These are phyloP conservation scores for Primulina eburnea DNA, from an alignment of 257 asterid genomes.

Conservation along the genomic window DNA sequence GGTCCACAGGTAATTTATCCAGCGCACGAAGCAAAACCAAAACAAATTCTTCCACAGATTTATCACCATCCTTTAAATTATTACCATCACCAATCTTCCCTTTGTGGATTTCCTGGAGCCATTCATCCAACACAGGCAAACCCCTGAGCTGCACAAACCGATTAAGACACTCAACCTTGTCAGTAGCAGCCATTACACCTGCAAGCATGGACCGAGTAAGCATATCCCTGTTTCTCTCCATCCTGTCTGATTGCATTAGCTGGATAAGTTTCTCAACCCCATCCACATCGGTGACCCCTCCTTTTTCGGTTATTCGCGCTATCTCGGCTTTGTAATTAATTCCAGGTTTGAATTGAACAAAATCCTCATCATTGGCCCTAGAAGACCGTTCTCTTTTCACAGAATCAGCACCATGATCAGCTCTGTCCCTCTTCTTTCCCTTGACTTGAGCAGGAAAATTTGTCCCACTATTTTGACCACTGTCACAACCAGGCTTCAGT, in stretches of 20 bases:
- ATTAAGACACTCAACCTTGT: slow-evolving; percentile 50
- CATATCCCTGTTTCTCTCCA: slow-evolving; percentile 40
- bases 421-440: slow-evolving; percentile 51
- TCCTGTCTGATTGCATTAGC: slow-evolving; percentile 38
- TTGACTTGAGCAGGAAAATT: slow-evolving; percentile 37
- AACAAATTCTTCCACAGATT: slow-evolving; percentile 47
- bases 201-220: slow-evolving; percentile 40
- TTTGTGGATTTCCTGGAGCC: slow-evolving; percentile 59
- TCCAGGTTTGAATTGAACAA: slow-evolving; percentile 24
- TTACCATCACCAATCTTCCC: slow-evolving; percentile 36
- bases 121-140: slow-evolving; percentile 49
- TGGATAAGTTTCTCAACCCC: slow-evolving; percentile 48
- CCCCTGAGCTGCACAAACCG: slow-evolving; percentile 53
- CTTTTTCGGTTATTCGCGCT: slow-evolving; percentile 37
- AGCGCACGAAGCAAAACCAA: slow-evolving; percentile 56
- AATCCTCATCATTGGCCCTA: slow-evolving; percentile 35
- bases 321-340: slow-evolving; percentile 36
- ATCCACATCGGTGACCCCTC: slow-evolving; percentile 37
- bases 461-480: slow-evolving; percentile 29
- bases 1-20: slow-evolving; percentile 57
- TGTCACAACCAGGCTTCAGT: slow-evolving; percentile 35
- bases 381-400: slow-evolving; percentile 34
- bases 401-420: slow-evolving; percentile 34
- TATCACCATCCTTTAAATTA: slow-evolving; percentile 43
- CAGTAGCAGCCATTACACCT: slow-evolving; percentile 49